Base-by-base conservation (phyloP, 768 basidiomycete genomes). In the Postia placenta region DNA sequence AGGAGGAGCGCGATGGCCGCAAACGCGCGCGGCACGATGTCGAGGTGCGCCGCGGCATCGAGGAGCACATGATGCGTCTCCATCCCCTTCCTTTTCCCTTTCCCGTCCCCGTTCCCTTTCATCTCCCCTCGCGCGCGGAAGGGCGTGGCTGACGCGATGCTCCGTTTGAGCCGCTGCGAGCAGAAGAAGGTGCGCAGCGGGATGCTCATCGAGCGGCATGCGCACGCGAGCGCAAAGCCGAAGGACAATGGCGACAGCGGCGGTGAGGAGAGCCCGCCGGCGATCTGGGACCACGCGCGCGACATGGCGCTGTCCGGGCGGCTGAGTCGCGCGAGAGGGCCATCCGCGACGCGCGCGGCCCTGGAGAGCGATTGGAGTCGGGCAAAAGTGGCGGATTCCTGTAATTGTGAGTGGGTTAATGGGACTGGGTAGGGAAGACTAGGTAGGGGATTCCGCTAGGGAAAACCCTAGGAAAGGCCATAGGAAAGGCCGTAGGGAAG, bases 231-330 rank as follows among this genome's bases (percentile, higher is more conserved):
- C 0, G 52, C 60, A 0, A 52, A 66, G 30, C 52, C 66, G 44
- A 69, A 64, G 60, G 61, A 63, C 67, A 69, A 59, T 56, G 60
- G 46, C n/a, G 53, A 72, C 14, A 72, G 80, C 23, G 78, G 80
- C 26, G 77, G 79, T 26, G n/a, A n/a, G n/a, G n/a, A n/a, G n/a
- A n/a, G n/a, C n/a, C 69, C 76, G 0, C 69, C 79, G 0, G 83
- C 61, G 0, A 90, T 97, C 23, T 98, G 95, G 95, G 95, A 99
- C 57, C 92, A 90, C 59, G 72, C 81, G 28, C 74, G 92, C 24
- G 92, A 95, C 65, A 96, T 99, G 93, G 78, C 77, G 2, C 58
- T 95, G 3, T 83, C 84, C 1, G 94, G 95, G 12, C 72, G 89
- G 43, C 71, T 96, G 25, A 73, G 39, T 83, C 88, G 61, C 75